Conservation (phyloP, 306 rosid species). For the Sechiopsis laciniata region DNA sequence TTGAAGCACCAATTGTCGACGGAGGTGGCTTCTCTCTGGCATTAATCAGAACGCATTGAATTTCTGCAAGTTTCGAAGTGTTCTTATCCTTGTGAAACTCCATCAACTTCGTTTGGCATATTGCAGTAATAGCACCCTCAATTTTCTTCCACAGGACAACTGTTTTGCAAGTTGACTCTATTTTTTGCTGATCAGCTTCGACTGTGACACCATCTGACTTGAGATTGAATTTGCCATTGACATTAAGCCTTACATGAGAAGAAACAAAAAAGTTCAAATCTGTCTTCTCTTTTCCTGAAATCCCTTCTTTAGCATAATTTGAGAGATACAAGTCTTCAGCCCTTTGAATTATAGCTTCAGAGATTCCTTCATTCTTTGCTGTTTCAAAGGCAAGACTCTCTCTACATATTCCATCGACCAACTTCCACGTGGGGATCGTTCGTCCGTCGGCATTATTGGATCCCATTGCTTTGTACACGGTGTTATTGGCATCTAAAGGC, state of each 20-base stretch:
- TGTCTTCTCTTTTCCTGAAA: conserved; percentile 28
- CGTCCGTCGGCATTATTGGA: conserved; percentile 51
- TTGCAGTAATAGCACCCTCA: conserved; percentile 51
- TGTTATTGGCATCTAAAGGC: conserved; percentile 63
- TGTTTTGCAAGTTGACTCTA: conserved; percentile 28
- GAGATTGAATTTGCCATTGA: conserved; percentile 24
- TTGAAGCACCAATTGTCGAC: conserved; percentile 73
- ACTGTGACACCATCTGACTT: conserved; percentile 21
- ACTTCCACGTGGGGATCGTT: conserved; percentile 79
- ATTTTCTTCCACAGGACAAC: conserved; percentile 42
- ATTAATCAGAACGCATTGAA: conserved; percentile 51
- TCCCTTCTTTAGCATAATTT: conserved; percentile 39
- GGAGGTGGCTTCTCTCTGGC: conserved; percentile 85
- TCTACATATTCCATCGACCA: conserved; percentile 69
- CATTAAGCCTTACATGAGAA: conserved; percentile 27
- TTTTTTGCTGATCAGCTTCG: conserved; percentile 27
- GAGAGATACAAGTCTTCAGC: conserved; percentile 68
- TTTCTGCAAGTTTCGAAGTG: conserved; percentile 27
- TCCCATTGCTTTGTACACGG: conserved; percentile 77
- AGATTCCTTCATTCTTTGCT: conserved; percentile 72
- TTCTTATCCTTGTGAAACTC: conserved; percentile 38
- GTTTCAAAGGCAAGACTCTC: conserved; percentile 99
- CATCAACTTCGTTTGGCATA: conserved; percentile 62
- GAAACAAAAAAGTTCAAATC: conserved; percentile 27
- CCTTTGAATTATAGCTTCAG: conserved; percentile 62